Evolutionary conservation across 2,329 filamentous ascomycete species (phyloP).

Genomic region (Teratosphaeria gauchensis): DNA sequence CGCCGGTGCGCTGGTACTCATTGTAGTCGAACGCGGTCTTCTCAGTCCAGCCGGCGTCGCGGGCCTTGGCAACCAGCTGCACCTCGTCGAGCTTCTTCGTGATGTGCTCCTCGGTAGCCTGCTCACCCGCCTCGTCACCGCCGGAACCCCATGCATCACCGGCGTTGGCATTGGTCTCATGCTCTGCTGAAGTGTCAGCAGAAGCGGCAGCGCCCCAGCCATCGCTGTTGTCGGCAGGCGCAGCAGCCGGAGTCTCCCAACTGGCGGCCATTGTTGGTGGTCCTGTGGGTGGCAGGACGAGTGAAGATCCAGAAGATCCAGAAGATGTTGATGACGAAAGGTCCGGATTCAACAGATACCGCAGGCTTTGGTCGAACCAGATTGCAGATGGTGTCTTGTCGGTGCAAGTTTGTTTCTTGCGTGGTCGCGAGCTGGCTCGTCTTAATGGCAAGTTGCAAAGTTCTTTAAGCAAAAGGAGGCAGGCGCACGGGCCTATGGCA

Average conservation of each 20-base stretch:
- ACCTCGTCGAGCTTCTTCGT: background rate
- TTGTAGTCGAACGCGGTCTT: constrained; percentile 20
- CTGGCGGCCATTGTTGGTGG: background rate
- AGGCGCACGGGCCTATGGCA: background rate
- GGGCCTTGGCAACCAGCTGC: background rate
- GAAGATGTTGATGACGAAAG: background rate
- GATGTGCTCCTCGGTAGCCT: background rate
- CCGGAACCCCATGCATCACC: background rate
- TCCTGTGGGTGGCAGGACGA: background rate
- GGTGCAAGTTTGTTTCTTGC: background rate
- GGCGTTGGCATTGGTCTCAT: background rate
- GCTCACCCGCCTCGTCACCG: background rate
- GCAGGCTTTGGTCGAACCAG: background rate
- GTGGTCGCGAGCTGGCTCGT: background rate
- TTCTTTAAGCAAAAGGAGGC: background rate
- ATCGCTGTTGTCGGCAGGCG: background rate
- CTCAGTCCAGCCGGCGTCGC: constrained; percentile 5
- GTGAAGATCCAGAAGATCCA: too few species aligned
- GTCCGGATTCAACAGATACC: too few species aligned
- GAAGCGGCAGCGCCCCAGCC: background rate
- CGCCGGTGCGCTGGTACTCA: constrained; percentile 9
- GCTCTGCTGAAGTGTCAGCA: background rate
- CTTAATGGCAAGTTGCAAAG: background rate
- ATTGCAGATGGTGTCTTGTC: background rate
- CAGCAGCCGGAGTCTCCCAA: background rate